Evolutionary conservation across 495 filamentous ascomycete genomes (phyloP), one percentile per base, ranked within the genome.

Genomic region (Staphylotrichum tortipilum): DNA sequence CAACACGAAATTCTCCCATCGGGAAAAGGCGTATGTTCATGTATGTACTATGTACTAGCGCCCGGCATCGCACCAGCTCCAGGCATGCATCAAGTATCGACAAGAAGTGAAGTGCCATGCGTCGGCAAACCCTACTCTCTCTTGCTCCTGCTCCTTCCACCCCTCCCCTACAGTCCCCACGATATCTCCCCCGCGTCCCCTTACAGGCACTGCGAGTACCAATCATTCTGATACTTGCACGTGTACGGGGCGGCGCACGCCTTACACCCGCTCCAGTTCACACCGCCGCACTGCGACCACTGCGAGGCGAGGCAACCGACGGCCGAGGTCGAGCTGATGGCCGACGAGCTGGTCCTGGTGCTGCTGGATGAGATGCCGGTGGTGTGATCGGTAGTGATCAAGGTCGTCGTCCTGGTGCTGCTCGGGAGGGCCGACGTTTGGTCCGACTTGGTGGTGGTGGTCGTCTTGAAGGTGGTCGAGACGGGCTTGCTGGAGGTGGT

Each of bases 241-340:
- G 63, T 62, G 7, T 66, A 68, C 17, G 61, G 53, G 4, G 67
- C 34, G 1, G 49, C 60, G 39, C 73, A 77, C 11, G 50, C 57
- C n/a, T 62, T 75, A 18, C 68, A 57, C 10, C 71, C 73, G 26
- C 54, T 57, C 64, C 64, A 76, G 34, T 50, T 42, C 21, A 4
- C 58, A 9, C 73, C 73, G 30, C 66, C 73, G 47, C 73, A 77
- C 47, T 77, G 73, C 29, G 57, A 53, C 44, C 57, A 68, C 49
- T 69, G 65, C 17, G 58, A 51, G 3, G 62, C 57, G 2, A 66
- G 57, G 55, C 59, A 63, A 23, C 54, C 29, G 28, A 47, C 28
- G 34, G 36, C 21, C 4, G 51, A 35, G 33, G 55, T 58, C 4
- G 53, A 54, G 9, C 46, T 23, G 10, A 48, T 31, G 6, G 55